phyloP scores from a whole-genome alignment of 2,329 filamentous ascomycete species.

The Aspergillus japonicus region DNA sequence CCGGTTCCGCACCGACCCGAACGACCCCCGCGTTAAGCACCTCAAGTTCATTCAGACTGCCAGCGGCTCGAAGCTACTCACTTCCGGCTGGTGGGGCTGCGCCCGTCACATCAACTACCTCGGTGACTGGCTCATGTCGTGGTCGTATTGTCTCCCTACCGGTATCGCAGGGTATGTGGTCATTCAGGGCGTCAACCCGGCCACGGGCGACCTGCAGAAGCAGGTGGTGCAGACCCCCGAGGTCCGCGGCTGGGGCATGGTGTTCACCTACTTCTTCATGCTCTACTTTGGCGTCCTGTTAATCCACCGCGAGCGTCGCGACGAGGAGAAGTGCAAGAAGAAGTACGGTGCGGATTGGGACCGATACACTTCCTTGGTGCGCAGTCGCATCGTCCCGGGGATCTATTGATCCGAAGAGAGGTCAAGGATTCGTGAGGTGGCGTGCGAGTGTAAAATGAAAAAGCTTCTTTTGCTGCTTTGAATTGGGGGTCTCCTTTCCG shows the following conservation, averaged over 20 bases:
- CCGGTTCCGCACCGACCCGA: slow-evolving; percentile 81
- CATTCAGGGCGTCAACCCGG: slow-evolving; percentile 47
- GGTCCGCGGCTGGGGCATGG: slow-evolving; percentile 77
- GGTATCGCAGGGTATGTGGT: slow-evolving; percentile 80
- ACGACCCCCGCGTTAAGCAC: slow-evolving; percentile 74
- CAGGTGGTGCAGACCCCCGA: slow-evolving; percentile 71
- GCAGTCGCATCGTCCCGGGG: slow-evolving; percentile 78
- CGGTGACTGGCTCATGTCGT: slow-evolving; percentile 91
- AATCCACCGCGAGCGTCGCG: slow-evolving; percentile 79
- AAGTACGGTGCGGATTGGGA: slow-evolving; percentile 96
- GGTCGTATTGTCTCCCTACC: slow-evolving; percentile 86
- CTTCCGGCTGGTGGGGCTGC: slow-evolving; percentile 88
- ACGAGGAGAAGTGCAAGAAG: slow-evolving; percentile 84
- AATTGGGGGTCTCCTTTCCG: not conserved
- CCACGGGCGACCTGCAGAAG: slow-evolving; percentile 63
- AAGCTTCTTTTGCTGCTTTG: too few relatives aligned
- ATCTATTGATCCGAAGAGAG: slow-evolving; percentile 61
- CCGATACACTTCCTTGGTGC: slow-evolving; percentile 78
- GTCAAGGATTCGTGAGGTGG: too few relatives aligned
- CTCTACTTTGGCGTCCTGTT: slow-evolving; percentile 86
- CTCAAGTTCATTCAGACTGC: slow-evolving; percentile 84
- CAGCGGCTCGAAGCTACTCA: slow-evolving; percentile 75
- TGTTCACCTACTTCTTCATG: slow-evolving; percentile 93
- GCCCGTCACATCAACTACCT: slow-evolving; percentile 95
- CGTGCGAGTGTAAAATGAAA: too few relatives aligned